Percentiles rank a stretch among this genome's conserved stretches.
phyloP scores from a whole-genome alignment of 345 rosid genomes.

The Xanthoceras sorbifolium region DNA sequence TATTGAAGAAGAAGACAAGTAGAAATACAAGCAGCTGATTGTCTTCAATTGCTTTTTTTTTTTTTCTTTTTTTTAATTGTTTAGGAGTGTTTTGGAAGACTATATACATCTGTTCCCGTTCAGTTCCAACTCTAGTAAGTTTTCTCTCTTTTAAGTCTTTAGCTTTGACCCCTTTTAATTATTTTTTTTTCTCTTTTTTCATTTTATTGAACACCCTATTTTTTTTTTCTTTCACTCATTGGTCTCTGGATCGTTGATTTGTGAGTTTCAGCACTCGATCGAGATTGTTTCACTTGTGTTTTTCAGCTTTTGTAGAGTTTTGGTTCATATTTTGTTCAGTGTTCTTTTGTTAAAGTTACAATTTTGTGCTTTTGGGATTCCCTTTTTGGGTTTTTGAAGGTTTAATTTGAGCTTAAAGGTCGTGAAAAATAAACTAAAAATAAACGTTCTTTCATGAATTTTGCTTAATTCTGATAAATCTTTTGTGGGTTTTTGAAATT shows the following conservation, averaged over 20 bases:
- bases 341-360: slow-evolving; percentile 9
- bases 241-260: slow-evolving; percentile 34
- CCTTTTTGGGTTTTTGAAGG: slow-evolving; percentile 16
- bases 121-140: slow-evolving; percentile 42
- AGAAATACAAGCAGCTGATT: slow-evolving; percentile 23
- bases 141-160: slow-evolving; percentile 4
- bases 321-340: slow-evolving; percentile 18
- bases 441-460: neutral
- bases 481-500: slow-evolving; percentile 15
- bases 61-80: slow-evolving; percentile 15
- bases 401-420: slow-evolving; percentile 23
- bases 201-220: slow-evolving; percentile 22
- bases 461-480: slow-evolving; percentile 12
- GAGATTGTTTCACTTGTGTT: slow-evolving; percentile 29
- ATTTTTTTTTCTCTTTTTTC: slow-evolving; percentile 6
- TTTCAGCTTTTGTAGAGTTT: slow-evolving; percentile 8
- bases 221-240: slow-evolving; percentile 6
- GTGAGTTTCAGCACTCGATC: slow-evolving; percentile 42
- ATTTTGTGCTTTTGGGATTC: slow-evolving; percentile 15
- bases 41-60: slow-evolving; percentile 8
- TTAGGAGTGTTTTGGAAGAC: slow-evolving; percentile 18
- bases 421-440: neutral
- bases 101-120: slow-evolving; percentile 8
- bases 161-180: slow-evolving; percentile 24
- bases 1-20: slow-evolving; percentile 11